Evolutionary conservation across 2,329 filamentous ascomycete species (phyloP).

Genomic region (Cryoendolithus antarcticus): DNA sequence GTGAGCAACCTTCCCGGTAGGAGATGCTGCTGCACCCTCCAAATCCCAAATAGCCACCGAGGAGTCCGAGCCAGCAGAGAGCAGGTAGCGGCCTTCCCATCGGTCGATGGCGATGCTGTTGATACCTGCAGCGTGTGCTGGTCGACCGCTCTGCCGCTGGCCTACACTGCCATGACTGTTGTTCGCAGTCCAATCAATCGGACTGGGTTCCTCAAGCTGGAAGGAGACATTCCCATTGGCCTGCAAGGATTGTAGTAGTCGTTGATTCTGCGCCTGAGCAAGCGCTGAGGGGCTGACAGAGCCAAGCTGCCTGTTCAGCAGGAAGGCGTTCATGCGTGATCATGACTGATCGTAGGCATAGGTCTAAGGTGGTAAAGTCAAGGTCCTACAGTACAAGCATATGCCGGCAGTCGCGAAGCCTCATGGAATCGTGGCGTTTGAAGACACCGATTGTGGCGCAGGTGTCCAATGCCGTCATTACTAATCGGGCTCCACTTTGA

Average conservation of each 20-base stretch:
- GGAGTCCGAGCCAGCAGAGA: slow-evolving; percentile 78
- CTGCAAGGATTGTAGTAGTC: slow-evolving; percentile 57
- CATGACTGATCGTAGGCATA: not conserved
- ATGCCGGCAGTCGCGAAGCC: too few species aligned
- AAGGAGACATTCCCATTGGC: slow-evolving; percentile 37
- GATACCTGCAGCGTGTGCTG: slow-evolving; percentile 66
- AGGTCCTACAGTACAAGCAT: too few species aligned
- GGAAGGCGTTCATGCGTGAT: slow-evolving; percentile 54
- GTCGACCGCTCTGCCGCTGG: slow-evolving; percentile 10
- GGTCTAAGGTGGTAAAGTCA: too few species aligned
- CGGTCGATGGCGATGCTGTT: slow-evolving; percentile 69
- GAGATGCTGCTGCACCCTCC: slow-evolving; percentile 38
- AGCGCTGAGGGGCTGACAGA: slow-evolving; percentile 51
- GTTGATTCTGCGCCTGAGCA: slow-evolving; percentile 51
- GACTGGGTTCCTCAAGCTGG: not conserved
- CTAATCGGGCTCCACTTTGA: too few species aligned
- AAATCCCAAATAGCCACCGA: slow-evolving; percentile 82
- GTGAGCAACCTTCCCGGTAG: slow-evolving; percentile 5
- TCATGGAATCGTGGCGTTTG: too few species aligned
- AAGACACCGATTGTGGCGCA: too few species aligned
- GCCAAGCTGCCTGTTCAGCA: slow-evolving; percentile 66
- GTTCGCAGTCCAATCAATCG: too few species aligned
- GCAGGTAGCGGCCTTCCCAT: slow-evolving; percentile 65
- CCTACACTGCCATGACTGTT: too few species aligned
- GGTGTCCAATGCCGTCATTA: too few species aligned